Percentiles rank a stretch among this genome's conserved stretches.
phyloP scores from a whole-genome alignment of 805 yeast species.

The Blastobotrys chiropterorum region DNA sequence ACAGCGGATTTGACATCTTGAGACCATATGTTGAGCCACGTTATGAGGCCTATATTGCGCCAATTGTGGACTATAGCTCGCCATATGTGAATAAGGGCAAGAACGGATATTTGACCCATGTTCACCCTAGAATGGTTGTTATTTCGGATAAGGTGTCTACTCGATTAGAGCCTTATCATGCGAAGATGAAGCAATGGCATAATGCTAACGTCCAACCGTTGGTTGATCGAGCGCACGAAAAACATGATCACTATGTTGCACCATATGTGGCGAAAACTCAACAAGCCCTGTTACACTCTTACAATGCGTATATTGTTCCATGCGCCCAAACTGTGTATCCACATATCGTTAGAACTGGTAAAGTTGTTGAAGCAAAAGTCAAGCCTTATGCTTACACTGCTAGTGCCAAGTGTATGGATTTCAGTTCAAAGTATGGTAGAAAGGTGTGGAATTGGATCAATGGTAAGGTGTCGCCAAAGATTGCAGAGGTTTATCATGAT shows the following conservation, averaged over 20 bases:
- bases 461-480: conserved; percentile 13
- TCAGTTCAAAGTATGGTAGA: not conserved
- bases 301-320: conserved; percentile 15
- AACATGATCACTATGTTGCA: conserved; percentile 8
- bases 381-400: conserved; percentile 10
- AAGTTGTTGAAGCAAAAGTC: conserved; percentile 4
- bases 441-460: conserved; percentile 10
- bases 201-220: conserved; percentile 14
- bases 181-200: conserved; percentile 7
- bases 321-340: conserved; percentile 7
- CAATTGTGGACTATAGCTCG: conserved; percentile 9
- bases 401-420: too few relatives aligned
- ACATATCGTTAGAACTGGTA: conserved; percentile 6
- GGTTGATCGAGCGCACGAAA: conserved; percentile 6
- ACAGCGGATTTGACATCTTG: conserved; percentile 13
- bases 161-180: conserved; percentile 8
- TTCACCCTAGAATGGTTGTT: conserved; percentile 9
- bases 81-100: conserved; percentile 12
- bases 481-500: conserved; percentile 16
- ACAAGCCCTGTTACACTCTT: not conserved
- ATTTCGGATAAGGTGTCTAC: conserved; percentile 3
- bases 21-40: conserved; percentile 17
- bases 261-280: conserved; percentile 7
- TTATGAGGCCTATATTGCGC: conserved; percentile 11
- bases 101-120: conserved; percentile 7